Base-by-base conservation (phyloP, 352 stramenopile species). In the Phytophthora kernoviae region DNA sequence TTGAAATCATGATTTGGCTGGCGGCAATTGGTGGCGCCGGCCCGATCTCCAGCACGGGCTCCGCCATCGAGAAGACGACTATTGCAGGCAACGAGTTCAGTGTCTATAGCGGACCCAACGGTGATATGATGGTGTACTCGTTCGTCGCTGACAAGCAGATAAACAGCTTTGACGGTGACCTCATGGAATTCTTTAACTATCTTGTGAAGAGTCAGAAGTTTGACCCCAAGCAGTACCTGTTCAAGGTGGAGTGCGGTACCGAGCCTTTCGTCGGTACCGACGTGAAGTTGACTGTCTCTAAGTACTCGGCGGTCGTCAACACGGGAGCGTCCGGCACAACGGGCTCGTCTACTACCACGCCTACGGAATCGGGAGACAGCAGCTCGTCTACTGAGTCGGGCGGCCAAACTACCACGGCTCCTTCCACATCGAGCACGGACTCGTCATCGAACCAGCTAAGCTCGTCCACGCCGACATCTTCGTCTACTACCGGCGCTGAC, bases 1-100 rank as follows among this genome's bases (percentile, higher is more conserved):
- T 74, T 49, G 70, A 79, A 57, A 72, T 79, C 56, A 79, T 79
- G 70, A 75, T 79, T 37, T 76, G 70, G 70, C 57, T 79, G 39
- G 67, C 70, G 26, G 63, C 62, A 9, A 54, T 72, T n/a, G 68
- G 64, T 30, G 67, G 67, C 15, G 70, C 70, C 33, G 59, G 67
- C 5, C 63, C 70, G 1, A 77, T 79, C 41, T 74, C 70, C 5
- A 75, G 51, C 55, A 79, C 70, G 18, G 68, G 71, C 26, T 58
- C 50, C 32, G 30, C 67, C 2, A 62, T 79, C 36, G 70, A 59
- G 27, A 70, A 58, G 43, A 64, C 57, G 10, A 73, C 64, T 8
- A 62, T 75, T 10, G 68, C 49, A 0, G 65, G 65, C 42, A 53
- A 44, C 15, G 41, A 61, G n/a, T 81, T 70, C 54, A 63, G 47